These are phyloP conservation scores for Cynara cardunculus DNA, from an alignment of 129 eudicot species.

Conservation along the genomic window DNA sequence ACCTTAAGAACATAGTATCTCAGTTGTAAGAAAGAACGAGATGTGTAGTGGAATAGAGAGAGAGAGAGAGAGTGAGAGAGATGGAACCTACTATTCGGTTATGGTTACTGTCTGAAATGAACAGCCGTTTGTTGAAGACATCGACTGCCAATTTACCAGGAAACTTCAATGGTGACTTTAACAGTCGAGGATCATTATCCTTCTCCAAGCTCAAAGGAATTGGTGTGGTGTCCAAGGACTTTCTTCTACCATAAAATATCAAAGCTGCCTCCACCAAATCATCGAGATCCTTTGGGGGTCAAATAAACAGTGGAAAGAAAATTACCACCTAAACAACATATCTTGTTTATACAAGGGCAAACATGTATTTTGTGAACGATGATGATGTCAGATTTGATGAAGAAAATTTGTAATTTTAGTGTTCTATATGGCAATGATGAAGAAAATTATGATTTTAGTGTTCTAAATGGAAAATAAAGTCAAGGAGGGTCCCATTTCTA, in stretches of 20 bases:
- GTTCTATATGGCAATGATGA: background rate
- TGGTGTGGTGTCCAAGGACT: constrained; percentile 58
- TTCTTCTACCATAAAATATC: constrained; percentile 66
- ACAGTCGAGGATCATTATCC: constrained; percentile 82
- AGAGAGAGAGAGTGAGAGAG: constrained; percentile 36
- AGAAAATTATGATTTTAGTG: background rate
- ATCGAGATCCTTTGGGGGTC: constrained; percentile 69
- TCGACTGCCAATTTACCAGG: constrained; percentile 97
- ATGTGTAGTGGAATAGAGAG: background rate
- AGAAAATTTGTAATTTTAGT: background rate
- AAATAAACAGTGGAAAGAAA: constrained; percentile 13
- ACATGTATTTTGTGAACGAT: background rate
- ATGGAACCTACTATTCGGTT: constrained; percentile 79
- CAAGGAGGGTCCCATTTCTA: background rate
- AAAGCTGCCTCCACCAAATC: constrained; percentile 93
- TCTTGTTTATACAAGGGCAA: background rate
- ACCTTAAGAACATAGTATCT: too few relatives aligned
- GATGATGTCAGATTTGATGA: background rate
- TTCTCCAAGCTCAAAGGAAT: constrained; percentile 84
- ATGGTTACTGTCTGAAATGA: constrained; percentile 97
- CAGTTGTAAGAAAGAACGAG: background rate
- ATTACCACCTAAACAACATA: constrained; percentile 14
- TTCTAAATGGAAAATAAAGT: background rate
- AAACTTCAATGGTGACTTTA: constrained; percentile 86
- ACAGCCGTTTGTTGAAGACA: constrained; percentile 72